These are phyloP conservation scores for Eimeria brunetti DNA, from an alignment of 169 alveolate species.

Conservation along the genomic window DNA sequence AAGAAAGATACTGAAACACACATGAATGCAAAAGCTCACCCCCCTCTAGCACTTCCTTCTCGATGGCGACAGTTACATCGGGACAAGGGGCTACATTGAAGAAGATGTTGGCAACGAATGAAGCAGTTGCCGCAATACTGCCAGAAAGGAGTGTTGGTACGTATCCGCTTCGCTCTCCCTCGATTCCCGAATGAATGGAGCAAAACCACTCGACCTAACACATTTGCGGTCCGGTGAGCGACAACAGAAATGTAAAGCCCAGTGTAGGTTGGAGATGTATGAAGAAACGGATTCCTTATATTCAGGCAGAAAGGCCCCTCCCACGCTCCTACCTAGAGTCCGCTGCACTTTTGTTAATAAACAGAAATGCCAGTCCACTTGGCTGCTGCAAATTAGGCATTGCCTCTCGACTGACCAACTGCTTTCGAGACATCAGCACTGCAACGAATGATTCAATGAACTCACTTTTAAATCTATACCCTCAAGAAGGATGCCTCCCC, in stretches of 20 bases:
- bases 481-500: slow-evolving; percentile 54
- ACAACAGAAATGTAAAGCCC: background rate
- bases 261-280: background rate
- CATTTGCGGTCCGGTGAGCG: background rate
- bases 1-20: background rate
- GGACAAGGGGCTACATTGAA: slow-evolving; percentile 13
- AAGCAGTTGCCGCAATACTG: slow-evolving; percentile 25
- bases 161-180: background rate
- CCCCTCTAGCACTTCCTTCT: slow-evolving; percentile 52
- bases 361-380: background rate
- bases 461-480: background rate
- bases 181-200: background rate
- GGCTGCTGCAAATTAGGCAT: background rate
- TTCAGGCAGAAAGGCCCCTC: background rate
- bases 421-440: background rate
- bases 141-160: slow-evolving; percentile 44
- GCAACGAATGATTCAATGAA: background rate
- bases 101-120: slow-evolving; percentile 7
- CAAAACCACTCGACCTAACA: slow-evolving; percentile 37
- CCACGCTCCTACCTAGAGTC: background rate
- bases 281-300: background rate
- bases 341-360: background rate
- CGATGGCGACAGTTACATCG: slow-evolving; percentile 18
- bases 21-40: background rate
- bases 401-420: too few relatives aligned